Percentiles rank a stretch among this genome's conserved stretches.
Conservation (phyloP, 768 basidiomycete species). For the Boletellus sp. region DNA sequence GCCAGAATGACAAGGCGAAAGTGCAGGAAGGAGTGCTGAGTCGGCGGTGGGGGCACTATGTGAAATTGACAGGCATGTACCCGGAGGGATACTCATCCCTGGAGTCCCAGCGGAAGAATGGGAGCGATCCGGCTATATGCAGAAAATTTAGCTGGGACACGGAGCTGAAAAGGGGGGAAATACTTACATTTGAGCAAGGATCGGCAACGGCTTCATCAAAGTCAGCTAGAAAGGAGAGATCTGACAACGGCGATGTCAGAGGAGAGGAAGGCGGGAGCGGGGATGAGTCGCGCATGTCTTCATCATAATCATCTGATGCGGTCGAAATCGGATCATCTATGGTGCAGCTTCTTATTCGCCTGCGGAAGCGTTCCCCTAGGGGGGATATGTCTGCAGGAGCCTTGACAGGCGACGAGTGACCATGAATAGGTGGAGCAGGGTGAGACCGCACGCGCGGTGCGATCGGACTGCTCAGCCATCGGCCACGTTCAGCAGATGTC, state of each 20-base stretch:
- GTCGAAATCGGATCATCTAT: background rate
- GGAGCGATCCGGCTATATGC: slow-evolving; percentile 11
- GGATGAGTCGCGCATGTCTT: slow-evolving; percentile 21
- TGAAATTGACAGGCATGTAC: background rate
- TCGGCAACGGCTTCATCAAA: slow-evolving; percentile 10
- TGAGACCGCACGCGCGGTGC: slow-evolving; percentile 22
- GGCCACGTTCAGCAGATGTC: slow-evolving; percentile 56
- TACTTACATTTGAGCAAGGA: slow-evolving; percentile 29
- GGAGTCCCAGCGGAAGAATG: slow-evolving; percentile 4
- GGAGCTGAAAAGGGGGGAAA: slow-evolving; percentile 9
- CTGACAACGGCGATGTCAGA: slow-evolving; percentile 40
- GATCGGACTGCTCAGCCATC: slow-evolving; percentile 52
- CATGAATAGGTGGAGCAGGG: slow-evolving; percentile 10
- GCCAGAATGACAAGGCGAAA: background rate
- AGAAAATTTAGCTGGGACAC: background rate
- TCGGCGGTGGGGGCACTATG: background rate
- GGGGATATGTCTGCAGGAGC: slow-evolving; percentile 2
- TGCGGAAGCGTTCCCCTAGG: background rate
- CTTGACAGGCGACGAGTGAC: slow-evolving; percentile 25
- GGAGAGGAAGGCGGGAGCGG: slow-evolving; percentile 42
- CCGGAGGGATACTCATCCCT: slow-evolving; percentile 13
- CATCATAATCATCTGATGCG: slow-evolving; percentile 10
- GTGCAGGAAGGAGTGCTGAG: background rate
- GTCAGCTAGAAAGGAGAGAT: slow-evolving; percentile 34
- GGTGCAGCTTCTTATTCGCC: background rate